Percentiles rank a stretch among this genome's conserved stretches.
Conservation (phyloP, 805 yeast genomes). For the Clavispora phyllophila region DNA sequence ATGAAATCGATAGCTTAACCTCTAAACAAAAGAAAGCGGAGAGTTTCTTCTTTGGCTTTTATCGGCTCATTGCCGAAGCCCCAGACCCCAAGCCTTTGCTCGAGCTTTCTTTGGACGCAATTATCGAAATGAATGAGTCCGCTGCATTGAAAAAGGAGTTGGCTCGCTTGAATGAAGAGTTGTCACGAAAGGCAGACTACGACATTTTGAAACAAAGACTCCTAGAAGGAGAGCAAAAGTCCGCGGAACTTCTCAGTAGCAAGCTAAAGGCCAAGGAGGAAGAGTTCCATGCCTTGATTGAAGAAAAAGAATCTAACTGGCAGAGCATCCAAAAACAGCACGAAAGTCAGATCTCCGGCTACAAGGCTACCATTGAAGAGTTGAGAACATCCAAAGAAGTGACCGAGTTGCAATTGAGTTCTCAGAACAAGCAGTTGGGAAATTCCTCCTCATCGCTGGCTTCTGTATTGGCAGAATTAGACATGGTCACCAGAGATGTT, state of each 20-base stretch:
- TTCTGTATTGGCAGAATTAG: constrained; percentile 48
- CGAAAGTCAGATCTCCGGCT: constrained; percentile 45
- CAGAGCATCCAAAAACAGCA: constrained; percentile 48
- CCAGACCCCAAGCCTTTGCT: constrained; percentile 89
- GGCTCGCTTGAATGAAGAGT: constrained; percentile 47
- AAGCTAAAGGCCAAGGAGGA: constrained; percentile 67
- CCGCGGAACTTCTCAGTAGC: constrained; percentile 49
- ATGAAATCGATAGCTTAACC: constrained; percentile 80
- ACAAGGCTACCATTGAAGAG: constrained; percentile 56
- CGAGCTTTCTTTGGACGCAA: constrained; percentile 63
- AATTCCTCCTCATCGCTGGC: constrained; percentile 25
- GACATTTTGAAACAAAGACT: constrained; percentile 65
- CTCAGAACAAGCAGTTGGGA: constrained; percentile 42
- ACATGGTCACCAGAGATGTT: constrained; percentile 67
- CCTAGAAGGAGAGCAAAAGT: constrained; percentile 53
- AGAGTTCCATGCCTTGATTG: constrained; percentile 60
- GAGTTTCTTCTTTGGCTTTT: constrained; percentile 64
- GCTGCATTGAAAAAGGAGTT: constrained; percentile 49
- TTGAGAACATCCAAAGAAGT: constrained; percentile 62
- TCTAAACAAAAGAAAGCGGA: constrained; percentile 74
- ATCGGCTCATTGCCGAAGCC: constrained; percentile 75
- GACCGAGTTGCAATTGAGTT: constrained; percentile 51
- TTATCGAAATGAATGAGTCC: constrained; percentile 49
- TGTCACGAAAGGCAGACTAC: constrained; percentile 69
- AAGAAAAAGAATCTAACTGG: constrained; percentile 75